Percentiles rank a stretch among this genome's conserved stretches.
Conservation (phyloP, 2,329 filamentous ascomycete genomes). For the Trichocomaceae sp. region DNA sequence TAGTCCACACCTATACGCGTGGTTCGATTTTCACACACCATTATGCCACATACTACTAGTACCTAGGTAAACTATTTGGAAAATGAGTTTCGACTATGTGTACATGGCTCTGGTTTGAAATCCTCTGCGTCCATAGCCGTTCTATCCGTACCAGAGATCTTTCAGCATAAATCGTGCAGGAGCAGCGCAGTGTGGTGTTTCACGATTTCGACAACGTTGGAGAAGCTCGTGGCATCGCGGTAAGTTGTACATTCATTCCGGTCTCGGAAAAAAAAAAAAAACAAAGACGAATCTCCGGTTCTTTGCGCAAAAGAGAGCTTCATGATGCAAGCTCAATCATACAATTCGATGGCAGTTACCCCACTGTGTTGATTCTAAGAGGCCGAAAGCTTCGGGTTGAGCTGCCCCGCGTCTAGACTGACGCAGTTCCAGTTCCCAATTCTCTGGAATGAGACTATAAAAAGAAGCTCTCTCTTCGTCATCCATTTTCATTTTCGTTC, state of each 20-base stretch:
- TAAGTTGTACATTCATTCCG: not conserved
- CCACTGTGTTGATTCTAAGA: not conserved
- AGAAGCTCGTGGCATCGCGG: not conserved
- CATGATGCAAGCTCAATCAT: no score
- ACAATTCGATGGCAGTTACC: no score
- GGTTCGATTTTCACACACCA: no score
- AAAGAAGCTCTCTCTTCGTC: no score
- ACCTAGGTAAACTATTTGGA: no score
- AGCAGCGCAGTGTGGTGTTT: not conserved
- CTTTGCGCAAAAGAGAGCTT: no score
- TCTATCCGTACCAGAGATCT: not conserved
- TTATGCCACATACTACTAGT: no score
- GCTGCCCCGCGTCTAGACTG: conserved; percentile 11
- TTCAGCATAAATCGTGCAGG: not conserved
- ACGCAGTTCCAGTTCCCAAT: not conserved
- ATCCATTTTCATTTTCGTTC: not conserved
- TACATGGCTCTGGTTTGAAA: no score
- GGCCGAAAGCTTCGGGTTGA: conserved; percentile 10
- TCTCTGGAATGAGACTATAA: not conserved
- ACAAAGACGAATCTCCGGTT: no score
- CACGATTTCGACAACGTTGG: not conserved
- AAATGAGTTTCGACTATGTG: no score
- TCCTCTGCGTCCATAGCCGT: no score
- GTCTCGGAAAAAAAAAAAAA: not conserved
- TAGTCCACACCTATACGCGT: no score